Base-by-base conservation (phyloP, 208 protist species). In the Acanthamoeba culbertsoni region DNA sequence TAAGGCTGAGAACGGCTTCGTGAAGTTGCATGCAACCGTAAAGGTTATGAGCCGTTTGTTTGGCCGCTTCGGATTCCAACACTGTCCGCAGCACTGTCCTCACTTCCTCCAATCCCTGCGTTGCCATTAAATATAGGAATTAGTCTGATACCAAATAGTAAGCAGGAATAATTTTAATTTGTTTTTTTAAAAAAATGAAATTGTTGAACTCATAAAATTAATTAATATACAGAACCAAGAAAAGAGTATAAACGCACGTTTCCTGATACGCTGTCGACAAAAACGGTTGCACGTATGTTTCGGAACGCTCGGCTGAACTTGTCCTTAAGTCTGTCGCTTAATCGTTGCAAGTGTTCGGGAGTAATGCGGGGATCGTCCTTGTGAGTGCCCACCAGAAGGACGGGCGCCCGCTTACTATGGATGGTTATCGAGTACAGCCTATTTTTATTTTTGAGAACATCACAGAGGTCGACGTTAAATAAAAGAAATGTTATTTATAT, bases 341-440 rank as follows among this genome's bases (percentile, higher is more conserved):
- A 35, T 35, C 43, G 31, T 26, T 55, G 18, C 8, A 84, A 33
- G 43, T 84, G 46, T 1, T 84, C 73, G 18, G 46, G 42, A 5
- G 35, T 45, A 14, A 48, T 18, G 40, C 46, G 40, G 18, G 79
- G 79, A 23, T 89, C 79, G 42, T 89, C 53, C 53, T 40, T 42
- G 79, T 89, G 79, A 28, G 79, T 89, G 48, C 79, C 79, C 46
- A 89, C 79, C 37, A 89, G 33, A 31, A 89, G 5, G 79, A 89
- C 65, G 33, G 79, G 79, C 31, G 79, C 79, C 55, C 65, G 59
- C 35, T 65, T 89, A 43, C 71, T 82, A 31, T 59, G 51, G 23
- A 59, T 89, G 33, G 79, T 51, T n/a, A 68, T 89, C 51, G 79
- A 89, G 51, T 89, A 65, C 5, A 89, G 55, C 79, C 79, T 89